Base-by-base conservation (phyloP, 1,139 yeast species). In the Saccharomyces hybrid region DNA sequence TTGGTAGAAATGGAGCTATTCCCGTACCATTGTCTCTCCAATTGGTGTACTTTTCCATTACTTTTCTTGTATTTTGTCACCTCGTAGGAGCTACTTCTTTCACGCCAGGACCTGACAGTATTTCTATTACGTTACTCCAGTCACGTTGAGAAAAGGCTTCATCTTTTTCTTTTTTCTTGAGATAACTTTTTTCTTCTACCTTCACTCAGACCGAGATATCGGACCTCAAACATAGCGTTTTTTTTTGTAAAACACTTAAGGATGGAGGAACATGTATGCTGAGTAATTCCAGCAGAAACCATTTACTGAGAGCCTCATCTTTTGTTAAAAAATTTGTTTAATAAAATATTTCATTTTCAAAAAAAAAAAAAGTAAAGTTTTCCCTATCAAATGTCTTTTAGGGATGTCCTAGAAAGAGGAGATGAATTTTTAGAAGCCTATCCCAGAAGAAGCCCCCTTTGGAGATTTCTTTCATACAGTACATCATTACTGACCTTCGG, bases 11-110 rank as follows among this genome's bases (percentile, higher is more conserved):
- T 2, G 95, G 95, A 0, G 89, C 81, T 16, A 86, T 84, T n/a
- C 95, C 95, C 2, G 93, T 86, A 2, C 88, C 88, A 61, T 82
- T 84, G 64, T 86, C 95, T 68, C 91, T 78, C 81, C 84, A 86
- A 57, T 77, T 77, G 42, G 88, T 81, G 70, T 80, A 86, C 70
- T 85, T 85, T 69, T 86, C 95, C 95, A 86, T 85, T 13, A 14
- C 9, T 23, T 28, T 13, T n/a, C 23, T 6, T 9, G 19, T 46
- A 13, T 46, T 9, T 3, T n/a, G 41, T 29, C 48, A 28, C 16
- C 27, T 16, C 44, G 19, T 49, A 19, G 13, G 13, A 14, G 16
- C 23, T 16, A 11, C 14, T 34, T 16, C 19, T 14, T 34, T 7
- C 23, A 34, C 42, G 19, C 42, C 7, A 16, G 23, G 19, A 5